Evolutionary conservation across 2,329 filamentous ascomycete species (phyloP).

Genomic region (Gliomastix tumulicola): DNA sequence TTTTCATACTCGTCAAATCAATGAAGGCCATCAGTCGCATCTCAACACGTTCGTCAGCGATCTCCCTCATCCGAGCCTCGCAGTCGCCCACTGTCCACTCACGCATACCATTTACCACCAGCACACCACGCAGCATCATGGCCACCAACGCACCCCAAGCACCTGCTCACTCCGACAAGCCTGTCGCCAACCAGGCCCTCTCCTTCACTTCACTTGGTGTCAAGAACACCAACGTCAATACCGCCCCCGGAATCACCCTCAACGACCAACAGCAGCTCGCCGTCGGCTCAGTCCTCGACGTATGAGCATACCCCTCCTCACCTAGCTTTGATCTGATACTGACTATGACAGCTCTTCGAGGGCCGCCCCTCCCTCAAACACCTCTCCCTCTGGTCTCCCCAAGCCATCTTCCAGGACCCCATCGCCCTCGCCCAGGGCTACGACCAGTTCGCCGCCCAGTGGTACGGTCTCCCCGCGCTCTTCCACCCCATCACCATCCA

Average conservation of each 20-base stretch:
- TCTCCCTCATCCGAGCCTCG: too few species aligned
- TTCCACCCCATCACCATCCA: constrained; percentile 55
- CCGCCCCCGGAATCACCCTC: not conserved
- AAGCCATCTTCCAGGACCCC: constrained; percentile 51
- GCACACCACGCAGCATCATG: too few species aligned
- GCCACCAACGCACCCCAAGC: too few species aligned
- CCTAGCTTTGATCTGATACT: too few species aligned
- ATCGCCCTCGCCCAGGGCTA: constrained; percentile 49
- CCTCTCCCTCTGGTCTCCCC: constrained; percentile 50
- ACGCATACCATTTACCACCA: too few species aligned
- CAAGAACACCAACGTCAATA: not conserved
- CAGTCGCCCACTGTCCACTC: too few species aligned
- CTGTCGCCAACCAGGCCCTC: too few species aligned
- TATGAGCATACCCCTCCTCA: not conserved
- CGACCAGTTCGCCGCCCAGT: constrained; percentile 39
- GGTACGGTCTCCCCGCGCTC: constrained; percentile 52
- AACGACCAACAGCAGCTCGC: not conserved
- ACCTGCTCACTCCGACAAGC: too few species aligned
- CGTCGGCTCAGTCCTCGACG: constrained; percentile 1
- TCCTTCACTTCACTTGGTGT: not conserved
- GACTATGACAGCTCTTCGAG: constrained; percentile 41
- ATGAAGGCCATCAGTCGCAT: too few species aligned
- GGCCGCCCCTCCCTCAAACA: constrained; percentile 52
- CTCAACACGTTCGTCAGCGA: too few species aligned
- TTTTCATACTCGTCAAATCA: too few species aligned